Evolutionary conservation across 352 stramenopile genomes (phyloP), one percentile per base, ranked within the genome.

Genomic region (Halophytophthora polymorphica): DNA sequence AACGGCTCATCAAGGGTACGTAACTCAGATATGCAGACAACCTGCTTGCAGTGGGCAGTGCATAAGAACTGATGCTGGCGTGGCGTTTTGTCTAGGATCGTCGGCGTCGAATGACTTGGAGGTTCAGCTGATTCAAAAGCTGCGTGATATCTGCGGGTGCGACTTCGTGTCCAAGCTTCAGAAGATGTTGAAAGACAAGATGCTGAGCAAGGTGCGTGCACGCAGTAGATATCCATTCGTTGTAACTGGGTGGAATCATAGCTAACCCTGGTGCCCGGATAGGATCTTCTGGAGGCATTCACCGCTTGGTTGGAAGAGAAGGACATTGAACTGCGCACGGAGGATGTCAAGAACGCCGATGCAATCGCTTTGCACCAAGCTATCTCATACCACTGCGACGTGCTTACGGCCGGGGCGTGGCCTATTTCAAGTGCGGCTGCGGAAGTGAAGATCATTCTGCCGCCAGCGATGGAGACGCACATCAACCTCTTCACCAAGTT

Each of bases 121-220:
- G 59, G 57, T 91, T 11, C 48, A 87, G 18, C 53, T 94, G 1
- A 88, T 94, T 35, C 79, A 90, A 36, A 94, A 94, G 45, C 54
- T 94, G 34, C 81, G 84, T 14, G 82, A 94, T 28, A 88, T 91
- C 49, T 94, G 84, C 47, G 84, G 84, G 13, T 80, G 73, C 36
- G 84, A 94, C 47, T 94, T 94, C 34, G 84, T 94, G 10, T 93
- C 84, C 22, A 94, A 94, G 64, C 55, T 94, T 10, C 84, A 94
- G 44, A 94, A 94, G 52, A 94, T 94, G 84, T 58, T 91, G 28
- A 88, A 90, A 43, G 84, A 94, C 57, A 94, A 94, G 50, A 58
- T 90, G 45, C 34, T 91, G 37, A 91, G 81, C 80, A 87, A 88
- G 64, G 84, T 94, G 49, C 10, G 4, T 19, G 15, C 23, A 12